Evolutionary conservation across 2,329 filamentous ascomycete genomes (phyloP).

Genomic region (Neonectria coccinea): DNA sequence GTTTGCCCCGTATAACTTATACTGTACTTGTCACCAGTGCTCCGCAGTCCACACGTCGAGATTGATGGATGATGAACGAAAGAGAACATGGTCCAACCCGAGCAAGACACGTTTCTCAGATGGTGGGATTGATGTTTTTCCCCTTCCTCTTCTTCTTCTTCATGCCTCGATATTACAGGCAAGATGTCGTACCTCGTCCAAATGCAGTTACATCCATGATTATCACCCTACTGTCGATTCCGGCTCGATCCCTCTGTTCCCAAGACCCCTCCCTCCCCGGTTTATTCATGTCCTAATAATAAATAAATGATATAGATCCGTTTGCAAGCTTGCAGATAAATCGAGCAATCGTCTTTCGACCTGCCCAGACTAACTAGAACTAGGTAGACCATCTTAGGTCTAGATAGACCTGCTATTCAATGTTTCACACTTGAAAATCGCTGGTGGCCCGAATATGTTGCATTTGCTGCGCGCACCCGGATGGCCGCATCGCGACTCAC

Average conservation of each 20-base stretch:
- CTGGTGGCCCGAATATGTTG: background rate
- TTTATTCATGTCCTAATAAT: background rate
- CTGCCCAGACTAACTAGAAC: too few relatives aligned
- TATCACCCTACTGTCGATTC: constrained; percentile 1
- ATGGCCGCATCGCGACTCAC: constrained; percentile 28
- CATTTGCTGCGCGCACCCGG: constrained; percentile 26
- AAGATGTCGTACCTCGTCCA: background rate
- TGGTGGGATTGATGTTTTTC: background rate
- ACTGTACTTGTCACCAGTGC: background rate
- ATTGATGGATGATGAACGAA: constrained; percentile 10
- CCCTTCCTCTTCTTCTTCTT: background rate
- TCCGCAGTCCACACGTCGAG: constrained; percentile 7
- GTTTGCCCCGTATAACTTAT: background rate
- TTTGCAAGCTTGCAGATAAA: background rate
- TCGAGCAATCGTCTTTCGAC: background rate
- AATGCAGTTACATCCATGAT: background rate
- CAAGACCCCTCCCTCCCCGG: background rate
- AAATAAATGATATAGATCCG: background rate
- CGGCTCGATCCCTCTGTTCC: background rate
- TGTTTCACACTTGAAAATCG: background rate
- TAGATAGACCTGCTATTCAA: background rate
- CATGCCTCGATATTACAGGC: background rate
- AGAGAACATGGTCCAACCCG: constrained; percentile 16
- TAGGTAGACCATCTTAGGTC: background rate
- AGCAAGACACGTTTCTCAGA: constrained; percentile 22